Base-by-base conservation (phyloP, 805 yeast species). In the Nakazawaea siamensis region DNA sequence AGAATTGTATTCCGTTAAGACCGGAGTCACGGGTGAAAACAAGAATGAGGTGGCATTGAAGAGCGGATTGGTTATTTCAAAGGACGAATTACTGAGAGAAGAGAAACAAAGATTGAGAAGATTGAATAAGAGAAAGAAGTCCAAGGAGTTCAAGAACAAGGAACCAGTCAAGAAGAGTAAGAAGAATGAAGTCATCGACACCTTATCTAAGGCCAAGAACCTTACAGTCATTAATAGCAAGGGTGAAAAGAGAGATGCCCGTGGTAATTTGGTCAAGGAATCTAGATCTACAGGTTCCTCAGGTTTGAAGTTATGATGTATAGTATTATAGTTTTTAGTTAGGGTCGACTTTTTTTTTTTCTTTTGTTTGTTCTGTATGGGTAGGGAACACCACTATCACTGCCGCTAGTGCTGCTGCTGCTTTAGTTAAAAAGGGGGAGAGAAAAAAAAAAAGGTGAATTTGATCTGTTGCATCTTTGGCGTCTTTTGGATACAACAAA, bases 101-200 rank as follows among this genome's bases (percentile, higher is more conserved):
- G 96, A 88, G 42, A 82, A 83, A 51, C 87, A 82, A 52, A 76
- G 95, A 54, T 64, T 86, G 49, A 77, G 95, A 66, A 70, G 95
- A 54, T 81, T 94, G 18, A 76, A 73, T 50, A 88, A 90, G 73
- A 74, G 94, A 57, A 80, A 76, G 68, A 77, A 74, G 58, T 64
- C 84, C 15, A 77, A 76, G 54, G 67, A 64, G 31, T 63, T 59
- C 46, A 58, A 63, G 40, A 43, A 41, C 47, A 53, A 54, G 37
- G 45, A 56, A 43, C 55, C 58, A 4, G 66, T 62, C 44, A 66
- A 66, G 51, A 70, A 70, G 47, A 73, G 68, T 38, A 74, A 73
- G 58, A 72, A 68, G 42, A 73, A 76, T 37, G 72, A 68, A 27
- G 80, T 81, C 37, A 68, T 81, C 39, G 81, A 79, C 47, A 78